Conservation (phyloP, 345 rosid species). For the Syzygium jambos region DNA sequence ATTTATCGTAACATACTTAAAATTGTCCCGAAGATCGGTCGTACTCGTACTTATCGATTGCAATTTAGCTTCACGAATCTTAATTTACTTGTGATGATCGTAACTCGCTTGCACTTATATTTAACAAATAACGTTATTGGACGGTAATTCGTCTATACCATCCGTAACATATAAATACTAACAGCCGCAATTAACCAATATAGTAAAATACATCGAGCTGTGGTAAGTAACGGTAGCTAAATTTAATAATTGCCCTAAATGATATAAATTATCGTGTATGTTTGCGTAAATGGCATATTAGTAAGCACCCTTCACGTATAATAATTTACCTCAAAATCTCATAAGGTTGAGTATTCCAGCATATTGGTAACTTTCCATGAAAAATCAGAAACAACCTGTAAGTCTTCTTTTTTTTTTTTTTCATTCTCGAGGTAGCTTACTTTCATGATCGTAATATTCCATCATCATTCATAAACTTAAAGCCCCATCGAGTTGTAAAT, state of each 20-base stretch:
- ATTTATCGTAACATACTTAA: too few relatives aligned
- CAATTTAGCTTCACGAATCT: too few relatives aligned
- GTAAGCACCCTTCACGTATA: background rate
- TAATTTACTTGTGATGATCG: too few relatives aligned
- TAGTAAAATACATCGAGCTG: too few relatives aligned
- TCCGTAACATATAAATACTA: too few relatives aligned
- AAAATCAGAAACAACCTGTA: background rate
- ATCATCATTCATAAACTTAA: background rate
- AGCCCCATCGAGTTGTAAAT: background rate
- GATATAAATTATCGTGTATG: background rate
- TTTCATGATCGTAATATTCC: background rate
- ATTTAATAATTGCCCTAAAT: background rate
- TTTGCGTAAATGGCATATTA: background rate
- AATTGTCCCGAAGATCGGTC: too few relatives aligned
- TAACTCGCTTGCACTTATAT: too few relatives aligned
- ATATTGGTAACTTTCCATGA: accelerated
- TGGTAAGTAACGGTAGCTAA: background rate
- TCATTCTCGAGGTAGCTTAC: background rate
- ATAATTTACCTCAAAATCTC: background rate
- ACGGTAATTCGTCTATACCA: too few relatives aligned
- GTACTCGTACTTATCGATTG: too few relatives aligned
- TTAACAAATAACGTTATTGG: too few relatives aligned
- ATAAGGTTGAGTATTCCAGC: background rate
- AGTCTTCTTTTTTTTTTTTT: background rate
- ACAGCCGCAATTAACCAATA: too few relatives aligned